Evolutionary conservation across 192 early-diverging fungal genomes (phyloP).

Genomic region (Linnemannia hyalina): DNA sequence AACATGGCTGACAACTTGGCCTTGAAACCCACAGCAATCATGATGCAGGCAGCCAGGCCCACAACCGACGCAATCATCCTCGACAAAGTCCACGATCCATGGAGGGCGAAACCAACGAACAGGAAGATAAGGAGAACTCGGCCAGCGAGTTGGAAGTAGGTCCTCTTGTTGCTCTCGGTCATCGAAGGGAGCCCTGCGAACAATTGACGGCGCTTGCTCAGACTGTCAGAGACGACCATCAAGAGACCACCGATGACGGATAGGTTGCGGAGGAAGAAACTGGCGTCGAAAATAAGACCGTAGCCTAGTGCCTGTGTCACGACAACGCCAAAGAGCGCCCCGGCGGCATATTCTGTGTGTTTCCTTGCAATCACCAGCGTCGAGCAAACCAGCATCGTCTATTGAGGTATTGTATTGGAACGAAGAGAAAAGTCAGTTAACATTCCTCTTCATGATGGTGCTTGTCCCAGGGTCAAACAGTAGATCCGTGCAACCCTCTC

Average conservation of each 20-base stretch:
- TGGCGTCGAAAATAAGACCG: conserved; percentile 90
- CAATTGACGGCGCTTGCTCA: conserved; percentile 76
- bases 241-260: conserved; percentile 95
- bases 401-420: not conserved
- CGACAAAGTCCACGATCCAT: conserved; percentile 82
- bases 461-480: not conserved
- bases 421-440: not conserved
- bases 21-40: conserved; percentile 98
- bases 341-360: conserved; percentile 87
- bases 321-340: conserved; percentile 84
- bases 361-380: conserved; percentile 85
- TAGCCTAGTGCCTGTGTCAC: conserved; percentile 93
- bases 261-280: conserved; percentile 92
- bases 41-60: conserved; percentile 86
- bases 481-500: not conserved
- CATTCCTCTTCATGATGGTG: too few relatives aligned
- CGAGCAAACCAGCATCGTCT: conserved; percentile 87
- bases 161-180: conserved; percentile 86
- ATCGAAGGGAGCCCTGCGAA: conserved; percentile 92
- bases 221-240: conserved; percentile 91
- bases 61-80: conserved; percentile 80
- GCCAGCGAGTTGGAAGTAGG: conserved; percentile 93
- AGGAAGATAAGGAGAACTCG: conserved; percentile 93
- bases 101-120: conserved; percentile 91
- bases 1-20: conserved; percentile 97